A percentile compares a stretch with the other conserved stretches of the same genome.
These are phyloP conservation scores for Xerocomus nothofagi DNA, from an alignment of 1,284 basidiomycete genomes.

Conservation along the genomic window DNA sequence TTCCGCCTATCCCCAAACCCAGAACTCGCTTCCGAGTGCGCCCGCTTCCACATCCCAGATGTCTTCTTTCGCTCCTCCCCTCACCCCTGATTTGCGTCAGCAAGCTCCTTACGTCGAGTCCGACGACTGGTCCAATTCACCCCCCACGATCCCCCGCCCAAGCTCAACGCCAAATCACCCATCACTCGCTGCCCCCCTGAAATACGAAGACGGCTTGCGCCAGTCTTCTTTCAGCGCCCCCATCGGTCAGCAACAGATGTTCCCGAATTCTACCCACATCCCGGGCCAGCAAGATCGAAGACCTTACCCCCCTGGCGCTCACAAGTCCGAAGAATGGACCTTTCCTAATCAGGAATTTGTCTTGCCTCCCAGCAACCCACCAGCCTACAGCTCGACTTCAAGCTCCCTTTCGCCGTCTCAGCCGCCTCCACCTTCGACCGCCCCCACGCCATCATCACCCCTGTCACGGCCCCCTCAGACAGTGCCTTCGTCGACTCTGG, in stretches of 20 bases:
- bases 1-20: constrained; percentile 45
- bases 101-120: constrained; percentile 27
- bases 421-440: constrained; percentile 36
- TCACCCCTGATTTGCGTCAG: constrained; percentile 44
- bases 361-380: constrained; percentile 27
- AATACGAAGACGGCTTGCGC: constrained; percentile 66
- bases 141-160: constrained; percentile 47
- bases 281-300: constrained; percentile 66
- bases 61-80: constrained; percentile 50
- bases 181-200: constrained; percentile 44
- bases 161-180: constrained; percentile 58
- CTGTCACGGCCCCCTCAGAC: constrained; percentile 52
- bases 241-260: constrained; percentile 58
- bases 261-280: constrained; percentile 64
- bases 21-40: constrained; percentile 45
- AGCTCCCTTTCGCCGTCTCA: constrained; percentile 27
- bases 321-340: constrained; percentile 43
- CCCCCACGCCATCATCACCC: constrained; percentile 42
- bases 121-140: constrained; percentile 36
- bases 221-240: constrained; percentile 61
- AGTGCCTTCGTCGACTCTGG: constrained; percentile 54
- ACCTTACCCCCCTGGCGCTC: constrained; percentile 22
- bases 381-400: constrained; percentile 28
- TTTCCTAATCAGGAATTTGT: constrained; percentile 38
- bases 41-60: constrained; percentile 48